phyloP scores from a whole-genome alignment of 306 rosid genomes.

The Quercus parvula region DNA sequence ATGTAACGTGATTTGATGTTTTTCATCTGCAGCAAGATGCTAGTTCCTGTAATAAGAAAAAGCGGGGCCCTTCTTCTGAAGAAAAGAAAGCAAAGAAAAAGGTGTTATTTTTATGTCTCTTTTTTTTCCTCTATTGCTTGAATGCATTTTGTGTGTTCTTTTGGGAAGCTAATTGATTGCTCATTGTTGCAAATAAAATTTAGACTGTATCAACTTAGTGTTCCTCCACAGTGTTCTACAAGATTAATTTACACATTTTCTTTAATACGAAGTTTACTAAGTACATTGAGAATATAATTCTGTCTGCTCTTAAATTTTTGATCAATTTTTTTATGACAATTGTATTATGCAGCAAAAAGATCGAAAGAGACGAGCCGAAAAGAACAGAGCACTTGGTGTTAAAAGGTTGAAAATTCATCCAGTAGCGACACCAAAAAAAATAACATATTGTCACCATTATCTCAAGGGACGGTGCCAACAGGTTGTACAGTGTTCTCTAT shows the following conservation, averaged over 20 bases:
- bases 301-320: constrained; percentile 4
- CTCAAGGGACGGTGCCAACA: constrained; percentile 64
- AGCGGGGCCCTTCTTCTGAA: constrained; percentile 50
- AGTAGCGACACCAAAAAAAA: constrained; percentile 48
- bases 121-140: background rate
- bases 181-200: background rate
- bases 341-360: constrained; percentile 37
- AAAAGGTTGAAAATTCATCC: constrained; percentile 59
- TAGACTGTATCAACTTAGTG: background rate
- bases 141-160: constrained; percentile 12
- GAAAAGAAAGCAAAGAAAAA: constrained; percentile 55
- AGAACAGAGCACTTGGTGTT: constrained; percentile 70
- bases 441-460: constrained; percentile 67
- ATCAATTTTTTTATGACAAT: constrained; percentile 13
- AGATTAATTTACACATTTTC: background rate
- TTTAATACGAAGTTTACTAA: background rate
- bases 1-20: constrained; percentile 16
- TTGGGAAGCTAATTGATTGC: background rate
- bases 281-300: background rate
- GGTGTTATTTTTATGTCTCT: constrained; percentile 35
- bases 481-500: constrained; percentile 43
- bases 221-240: background rate
- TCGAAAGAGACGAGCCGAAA: constrained; percentile 59
- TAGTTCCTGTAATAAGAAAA: constrained; percentile 33
- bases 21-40: constrained; percentile 37